Base-by-base conservation (phyloP, 225 moss, liverwort and hornwort genomes). In the Pseudoscleropodium purum region DNA sequence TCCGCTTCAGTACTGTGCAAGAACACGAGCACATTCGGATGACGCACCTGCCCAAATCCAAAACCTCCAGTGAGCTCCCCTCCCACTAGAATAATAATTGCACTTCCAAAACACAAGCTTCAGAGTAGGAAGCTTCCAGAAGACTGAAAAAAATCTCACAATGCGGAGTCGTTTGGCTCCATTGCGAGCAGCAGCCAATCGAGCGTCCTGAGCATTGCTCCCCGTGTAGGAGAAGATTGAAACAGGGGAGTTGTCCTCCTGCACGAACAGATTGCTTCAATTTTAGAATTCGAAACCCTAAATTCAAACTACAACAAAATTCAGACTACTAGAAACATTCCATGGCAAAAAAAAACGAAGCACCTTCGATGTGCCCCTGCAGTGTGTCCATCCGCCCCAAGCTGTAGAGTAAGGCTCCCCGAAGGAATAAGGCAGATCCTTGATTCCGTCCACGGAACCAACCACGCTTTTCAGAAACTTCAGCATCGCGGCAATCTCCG, bases 341-440 rank as follows among this genome's bases (percentile, higher is more conserved):
- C 30, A 61, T 60, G 30, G 6, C 19, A 20, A 47, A 30, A 81
- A 60, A 30, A 43, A 26, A 13, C 41, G 20, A 61, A 81, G 85
- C 54, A 98, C 96, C 97, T 93, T 97, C 39, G 95, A 96, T 20
- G 95, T 93, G 87, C 96, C 98, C 54, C 93, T 93, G 81, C 93
- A 96, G 85, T 98, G 98, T 18, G 96, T 96, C 98, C 98, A 98
- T 74, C 96, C 95, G 82, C 97, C 97, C 97, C 97, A 98, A 20
- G 96, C 96, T 77, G 96, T 91, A 8, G 94, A 95, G 77, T 95
- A 97, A 24, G 98, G 96, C 91, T 98, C 98, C 64, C 96, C 97
- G 49, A 98, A 91, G 54, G 91, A 94, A 79, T 97, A 98, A 12
- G 98, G 96, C 88, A 98, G 91, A 92, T 98, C 98, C 92, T 97